Evolutionary conservation across 441 rosid species (phyloP).

Genomic region (Erodium chrysanthum): DNA sequence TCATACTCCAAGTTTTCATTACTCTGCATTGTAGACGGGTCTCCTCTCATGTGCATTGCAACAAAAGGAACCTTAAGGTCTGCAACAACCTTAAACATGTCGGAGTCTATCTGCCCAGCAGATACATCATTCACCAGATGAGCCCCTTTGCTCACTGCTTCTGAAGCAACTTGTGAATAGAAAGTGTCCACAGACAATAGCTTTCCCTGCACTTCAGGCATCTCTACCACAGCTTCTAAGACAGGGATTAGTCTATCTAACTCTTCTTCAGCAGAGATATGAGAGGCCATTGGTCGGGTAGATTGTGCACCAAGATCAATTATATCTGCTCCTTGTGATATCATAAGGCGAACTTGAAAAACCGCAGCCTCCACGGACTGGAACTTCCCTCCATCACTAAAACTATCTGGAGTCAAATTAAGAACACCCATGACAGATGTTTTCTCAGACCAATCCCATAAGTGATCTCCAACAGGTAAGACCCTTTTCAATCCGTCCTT

Average conservation of each 20-base stretch:
- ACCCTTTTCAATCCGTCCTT: slow-evolving; percentile 70
- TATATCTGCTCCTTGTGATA: slow-evolving; percentile 71
- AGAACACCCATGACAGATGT: slow-evolving; percentile 81
- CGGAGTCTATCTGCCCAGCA: slow-evolving; percentile 58
- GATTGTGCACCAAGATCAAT: slow-evolving; percentile 91
- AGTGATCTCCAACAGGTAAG: slow-evolving; percentile 48
- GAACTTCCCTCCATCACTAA: slow-evolving; percentile 82
- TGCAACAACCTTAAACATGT: slow-evolving; percentile 62
- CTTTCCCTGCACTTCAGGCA: slow-evolving; percentile 86
- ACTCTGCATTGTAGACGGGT: slow-evolving; percentile 76
- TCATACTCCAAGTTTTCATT: slow-evolving; percentile 48
- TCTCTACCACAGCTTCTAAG: slow-evolving; percentile 47
- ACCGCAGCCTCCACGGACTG: slow-evolving; percentile 53
- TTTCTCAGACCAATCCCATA: slow-evolving; percentile 74
- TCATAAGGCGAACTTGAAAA: slow-evolving; percentile 61
- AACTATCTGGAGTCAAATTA: slow-evolving; percentile 91
- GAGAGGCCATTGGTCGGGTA: slow-evolving; percentile 67
- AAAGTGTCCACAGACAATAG: slow-evolving; percentile 78
- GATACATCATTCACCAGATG: slow-evolving; percentile 81
- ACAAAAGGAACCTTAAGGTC: slow-evolving; percentile 60
- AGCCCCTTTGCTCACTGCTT: slow-evolving; percentile 72
- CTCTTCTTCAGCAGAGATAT: slow-evolving; percentile 60
- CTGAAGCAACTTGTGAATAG: slow-evolving; percentile 75
- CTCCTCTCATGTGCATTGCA: slow-evolving; percentile 95
- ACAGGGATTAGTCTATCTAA: slow-evolving; percentile 61